Conservation (phyloP, 306 rosid species). For the Cicer yamashitae region DNA sequence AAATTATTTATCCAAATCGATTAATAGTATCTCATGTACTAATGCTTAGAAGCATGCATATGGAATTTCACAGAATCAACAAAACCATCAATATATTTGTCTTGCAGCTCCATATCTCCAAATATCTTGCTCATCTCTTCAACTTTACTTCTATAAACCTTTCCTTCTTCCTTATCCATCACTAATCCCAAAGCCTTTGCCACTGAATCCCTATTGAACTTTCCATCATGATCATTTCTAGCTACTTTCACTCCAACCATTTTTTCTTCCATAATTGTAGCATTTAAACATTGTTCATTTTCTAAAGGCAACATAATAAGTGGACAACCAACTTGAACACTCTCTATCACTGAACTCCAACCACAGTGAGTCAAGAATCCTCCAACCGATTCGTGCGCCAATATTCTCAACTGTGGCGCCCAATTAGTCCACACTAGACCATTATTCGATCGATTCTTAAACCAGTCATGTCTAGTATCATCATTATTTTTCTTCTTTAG, state of each 20-base stretch:
- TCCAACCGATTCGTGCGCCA: slow-evolving; percentile 41
- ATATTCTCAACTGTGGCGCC: slow-evolving; percentile 46
- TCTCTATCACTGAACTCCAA: slow-evolving; percentile 41
- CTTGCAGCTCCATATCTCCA: background rate
- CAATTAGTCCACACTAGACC: slow-evolving; percentile 37
- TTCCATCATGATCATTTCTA: slow-evolving; percentile 43
- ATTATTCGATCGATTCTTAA: background rate
- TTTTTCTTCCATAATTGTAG: slow-evolving; percentile 45
- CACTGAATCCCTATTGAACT: slow-evolving; percentile 38
- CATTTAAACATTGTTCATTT: slow-evolving; percentile 33
- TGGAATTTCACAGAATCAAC: background rate
- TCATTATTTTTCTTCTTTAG: background rate
- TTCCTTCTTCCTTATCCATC: slow-evolving; percentile 49
- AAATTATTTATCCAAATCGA: too few species aligned
- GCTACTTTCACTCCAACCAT: slow-evolving; percentile 46
- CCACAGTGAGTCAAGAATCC: slow-evolving; percentile 49
- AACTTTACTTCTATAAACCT: background rate
- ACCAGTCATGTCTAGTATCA: slow-evolving; percentile 16
- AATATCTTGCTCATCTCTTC: slow-evolving; percentile 30
- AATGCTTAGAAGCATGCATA: background rate
- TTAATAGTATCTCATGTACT: background rate
- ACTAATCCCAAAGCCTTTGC: slow-evolving; percentile 38
- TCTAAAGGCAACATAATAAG: slow-evolving; percentile 42
- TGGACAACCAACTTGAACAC: slow-evolving; percentile 3
- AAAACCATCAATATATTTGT: background rate